Conservation (phyloP, 208 protist species). For the Phytomonas sp. region DNA sequence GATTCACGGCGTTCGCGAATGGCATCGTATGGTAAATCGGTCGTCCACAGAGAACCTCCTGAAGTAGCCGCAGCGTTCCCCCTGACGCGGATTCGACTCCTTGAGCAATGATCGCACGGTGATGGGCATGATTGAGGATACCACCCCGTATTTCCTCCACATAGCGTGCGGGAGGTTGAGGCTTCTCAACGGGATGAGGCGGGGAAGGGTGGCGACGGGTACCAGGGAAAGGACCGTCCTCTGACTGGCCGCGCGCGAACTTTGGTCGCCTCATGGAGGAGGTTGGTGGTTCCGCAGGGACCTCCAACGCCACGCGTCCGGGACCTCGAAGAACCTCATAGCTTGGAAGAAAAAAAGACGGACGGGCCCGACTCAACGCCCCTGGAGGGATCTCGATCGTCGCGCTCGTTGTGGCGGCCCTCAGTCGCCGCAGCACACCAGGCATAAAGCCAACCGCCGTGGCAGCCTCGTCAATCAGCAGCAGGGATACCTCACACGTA, state of each 20-base stretch:
- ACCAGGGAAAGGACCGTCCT: too few relatives aligned
- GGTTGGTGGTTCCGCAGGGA: too few relatives aligned
- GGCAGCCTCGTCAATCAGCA: constrained; percentile 24
- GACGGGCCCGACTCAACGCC: constrained; percentile 8
- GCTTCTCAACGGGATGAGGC: not conserved
- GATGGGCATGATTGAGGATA: constrained; percentile 20
- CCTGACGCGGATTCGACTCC: constrained; percentile 21
- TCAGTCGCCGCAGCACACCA: constrained; percentile 13
- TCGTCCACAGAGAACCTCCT: constrained; percentile 19
- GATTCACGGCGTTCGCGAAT: not conserved
- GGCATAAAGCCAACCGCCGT: constrained; percentile 11
- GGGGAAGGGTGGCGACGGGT: not conserved
- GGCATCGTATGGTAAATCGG: not conserved
- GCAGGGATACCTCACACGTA: constrained; percentile 17
- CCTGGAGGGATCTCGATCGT: constrained; percentile 13
- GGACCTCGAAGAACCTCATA: constrained; percentile 12
- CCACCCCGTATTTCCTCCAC: constrained; percentile 25
- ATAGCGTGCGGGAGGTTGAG: constrained; percentile 10
- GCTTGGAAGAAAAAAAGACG: constrained; percentile 26
- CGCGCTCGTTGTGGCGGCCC: constrained; percentile 7
- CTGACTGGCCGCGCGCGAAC: too few relatives aligned
- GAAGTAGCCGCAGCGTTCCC: constrained; percentile 30
- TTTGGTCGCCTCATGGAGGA: too few relatives aligned
- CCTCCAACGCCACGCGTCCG: too few relatives aligned
- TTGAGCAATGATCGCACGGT: constrained; percentile 25